These are phyloP conservation scores for Tetracladium maxilliforme DNA, from an alignment of 2,329 filamentous ascomycete genomes.

Conservation along the genomic window DNA sequence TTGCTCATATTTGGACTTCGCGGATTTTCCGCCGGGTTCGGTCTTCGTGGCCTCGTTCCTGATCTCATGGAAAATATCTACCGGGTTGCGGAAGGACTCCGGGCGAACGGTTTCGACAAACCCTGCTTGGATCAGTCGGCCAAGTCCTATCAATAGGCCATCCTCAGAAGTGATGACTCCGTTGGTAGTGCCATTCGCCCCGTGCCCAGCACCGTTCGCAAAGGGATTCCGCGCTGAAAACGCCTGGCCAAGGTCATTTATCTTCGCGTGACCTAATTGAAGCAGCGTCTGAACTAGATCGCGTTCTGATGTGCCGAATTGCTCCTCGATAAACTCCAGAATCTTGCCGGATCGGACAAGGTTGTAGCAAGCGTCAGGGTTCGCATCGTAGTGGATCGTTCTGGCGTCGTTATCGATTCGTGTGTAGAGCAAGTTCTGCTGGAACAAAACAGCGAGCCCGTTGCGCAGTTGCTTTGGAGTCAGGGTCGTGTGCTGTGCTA, in stretches of 20 bases:
- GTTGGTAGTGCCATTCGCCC: constrained; percentile 5
- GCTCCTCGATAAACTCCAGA: constrained; percentile 56
- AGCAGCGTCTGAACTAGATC: constrained; percentile 63
- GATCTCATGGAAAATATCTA: constrained; percentile 46
- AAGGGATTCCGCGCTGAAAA: constrained; percentile 25
- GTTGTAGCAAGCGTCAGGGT: constrained; percentile 66
- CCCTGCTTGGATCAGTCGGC: constrained; percentile 42
- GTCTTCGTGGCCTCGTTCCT: constrained; percentile 44
- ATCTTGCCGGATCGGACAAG: constrained; percentile 73
- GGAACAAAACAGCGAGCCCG: constrained; percentile 71
- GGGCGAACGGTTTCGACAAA: constrained; percentile 49
- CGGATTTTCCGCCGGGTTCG: constrained; percentile 33
- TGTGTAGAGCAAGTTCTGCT: constrained; percentile 76
- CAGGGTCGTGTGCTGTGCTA: constrained; percentile 60
- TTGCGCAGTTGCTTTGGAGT: constrained; percentile 63
- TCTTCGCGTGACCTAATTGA: constrained; percentile 60
- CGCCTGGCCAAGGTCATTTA: constrained; percentile 54
- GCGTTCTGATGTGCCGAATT: constrained; percentile 61
- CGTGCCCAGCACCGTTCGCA: too few relatives aligned
- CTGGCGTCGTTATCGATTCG: constrained; percentile 46
- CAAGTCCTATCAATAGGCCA: too few relatives aligned
- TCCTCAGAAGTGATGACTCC: constrained; percentile 8
- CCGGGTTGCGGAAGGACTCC: constrained; percentile 41
- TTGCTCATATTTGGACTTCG: too few relatives aligned
- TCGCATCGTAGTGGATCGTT: constrained; percentile 69